Evolutionary conservation across 352 stramenopile genomes (phyloP).

Genomic region (Globisporangium radiosum): DNA sequence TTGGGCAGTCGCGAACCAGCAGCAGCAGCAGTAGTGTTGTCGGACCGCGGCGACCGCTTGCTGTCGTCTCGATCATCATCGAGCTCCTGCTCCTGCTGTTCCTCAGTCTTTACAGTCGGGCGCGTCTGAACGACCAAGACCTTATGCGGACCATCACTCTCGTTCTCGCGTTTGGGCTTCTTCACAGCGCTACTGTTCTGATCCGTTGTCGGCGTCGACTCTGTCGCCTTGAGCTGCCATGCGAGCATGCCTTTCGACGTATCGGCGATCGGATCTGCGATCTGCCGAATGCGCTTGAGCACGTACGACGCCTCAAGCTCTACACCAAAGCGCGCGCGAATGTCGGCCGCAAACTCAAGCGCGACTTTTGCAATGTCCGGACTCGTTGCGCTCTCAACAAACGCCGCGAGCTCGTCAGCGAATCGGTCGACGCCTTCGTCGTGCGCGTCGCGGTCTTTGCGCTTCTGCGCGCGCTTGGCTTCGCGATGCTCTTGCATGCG

Average conservation of each 20-base stretch:
- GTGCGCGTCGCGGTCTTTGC: constrained; percentile 62
- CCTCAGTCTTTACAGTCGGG: constrained; percentile 19
- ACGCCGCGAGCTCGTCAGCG: constrained; percentile 45
- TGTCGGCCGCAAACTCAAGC: constrained; percentile 55
- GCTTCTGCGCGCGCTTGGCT: constrained; percentile 75
- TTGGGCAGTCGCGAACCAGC: constrained; percentile 30
- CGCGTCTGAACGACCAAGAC: too few species aligned
- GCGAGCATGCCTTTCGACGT: constrained; percentile 38
- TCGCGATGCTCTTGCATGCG: constrained; percentile 79
- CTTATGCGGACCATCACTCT: too few species aligned
- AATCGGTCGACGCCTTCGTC: constrained; percentile 61
- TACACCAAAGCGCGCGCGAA: constrained; percentile 27
- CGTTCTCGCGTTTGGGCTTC: too few species aligned
- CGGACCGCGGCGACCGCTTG: constrained; percentile 3
- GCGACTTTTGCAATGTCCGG: constrained; percentile 65
- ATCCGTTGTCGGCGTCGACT: too few species aligned
- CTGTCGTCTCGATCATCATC: background rate
- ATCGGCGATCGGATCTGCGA: constrained; percentile 43
- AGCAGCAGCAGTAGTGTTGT: background rate
- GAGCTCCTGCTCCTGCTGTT: constrained; percentile 4
- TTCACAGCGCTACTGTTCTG: too few species aligned
- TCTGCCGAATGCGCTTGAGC: constrained; percentile 66
- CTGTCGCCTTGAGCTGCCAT: constrained; percentile 45
- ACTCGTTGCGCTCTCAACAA: constrained; percentile 45
- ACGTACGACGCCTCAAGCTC: constrained; percentile 60